Percentiles rank a stretch among this genome's conserved stretches.
phyloP scores from a whole-genome alignment of 192 early-diverging fungal genomes.

The Rhizophagus prolifer region DNA sequence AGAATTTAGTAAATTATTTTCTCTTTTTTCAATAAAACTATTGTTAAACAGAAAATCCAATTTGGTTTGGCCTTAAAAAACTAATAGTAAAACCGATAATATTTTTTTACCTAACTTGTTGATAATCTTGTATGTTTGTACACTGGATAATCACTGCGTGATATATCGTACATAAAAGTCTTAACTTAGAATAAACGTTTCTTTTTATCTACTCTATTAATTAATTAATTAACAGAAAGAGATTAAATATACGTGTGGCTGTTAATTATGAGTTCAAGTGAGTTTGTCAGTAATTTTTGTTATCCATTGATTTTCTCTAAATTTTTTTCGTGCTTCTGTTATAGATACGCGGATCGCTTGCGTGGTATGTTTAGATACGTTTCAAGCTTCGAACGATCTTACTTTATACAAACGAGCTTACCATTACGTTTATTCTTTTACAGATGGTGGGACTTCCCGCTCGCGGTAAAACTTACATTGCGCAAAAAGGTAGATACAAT shows the following conservation, averaged over 20 bases:
- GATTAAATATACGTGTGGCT: background rate
- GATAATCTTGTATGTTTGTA: too few species aligned
- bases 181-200: too few species aligned
- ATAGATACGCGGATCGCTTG: conserved; percentile 49
- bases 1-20: too few species aligned
- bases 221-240: background rate
- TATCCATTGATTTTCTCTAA: background rate
- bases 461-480: conserved; percentile 96
- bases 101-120: too few species aligned
- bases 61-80: too few species aligned
- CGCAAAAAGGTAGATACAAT: conserved; percentile 70
- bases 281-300: background rate
- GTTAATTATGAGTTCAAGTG: background rate
- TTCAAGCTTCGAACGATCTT: background rate
- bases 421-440: background rate
- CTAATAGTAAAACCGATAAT: too few species aligned
- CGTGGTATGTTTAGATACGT: conserved; percentile 39
- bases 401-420: background rate
- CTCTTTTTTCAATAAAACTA: too few species aligned
- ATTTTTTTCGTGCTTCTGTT: background rate
- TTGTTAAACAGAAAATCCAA: too few species aligned
- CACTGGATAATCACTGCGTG: too few species aligned
- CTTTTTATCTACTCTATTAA: background rate
- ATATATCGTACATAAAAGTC: too few species aligned
- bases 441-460: conserved; percentile 92